Evolutionary conservation across 2,329 filamentous ascomycete genomes (phyloP).

Genomic region (Ophiostoma tasmaniense): DNA sequence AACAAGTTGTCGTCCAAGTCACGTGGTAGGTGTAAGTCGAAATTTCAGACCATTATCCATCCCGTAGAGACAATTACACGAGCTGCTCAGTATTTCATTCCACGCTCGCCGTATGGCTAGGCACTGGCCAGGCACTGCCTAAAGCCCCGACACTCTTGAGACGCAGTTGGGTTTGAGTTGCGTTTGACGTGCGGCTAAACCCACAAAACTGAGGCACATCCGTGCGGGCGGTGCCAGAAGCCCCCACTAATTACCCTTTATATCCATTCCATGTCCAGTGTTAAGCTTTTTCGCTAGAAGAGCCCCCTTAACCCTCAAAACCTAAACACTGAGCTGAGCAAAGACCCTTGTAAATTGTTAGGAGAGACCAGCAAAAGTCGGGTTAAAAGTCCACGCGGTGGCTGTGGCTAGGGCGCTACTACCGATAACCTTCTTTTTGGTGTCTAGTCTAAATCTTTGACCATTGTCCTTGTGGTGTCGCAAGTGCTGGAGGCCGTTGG

Average conservation of each 20-base stretch:
- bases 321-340: conserved; percentile 24
- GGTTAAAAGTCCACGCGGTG: not conserved
- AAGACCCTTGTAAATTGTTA: not conserved
- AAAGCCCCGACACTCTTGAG: conserved; percentile 16
- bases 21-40: not conserved
- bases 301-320: conserved; percentile 8
- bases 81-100: no score
- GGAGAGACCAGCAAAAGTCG: not conserved
- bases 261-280: not conserved
- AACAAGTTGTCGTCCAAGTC: not conserved
- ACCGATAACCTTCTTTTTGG: conserved; percentile 6
- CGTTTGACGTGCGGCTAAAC: conserved; percentile 18
- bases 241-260: conserved; percentile 4
- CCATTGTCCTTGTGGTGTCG: not conserved
- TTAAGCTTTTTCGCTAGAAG: conserved; percentile 13
- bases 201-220: conserved; percentile 18
- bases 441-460: no score
- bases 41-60: not conserved
- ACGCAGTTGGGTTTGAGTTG: conserved; percentile 21
- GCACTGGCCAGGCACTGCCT: not conserved
- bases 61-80: not conserved
- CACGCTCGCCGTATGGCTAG: no score
- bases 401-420: conserved; percentile 16
- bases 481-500: not conserved
- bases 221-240: conserved; percentile 11